Evolutionary conservation across 768 basidiomycete genomes (phyloP), one percentile per base, ranked within the genome.

Genomic region (Mycena haematopus): DNA sequence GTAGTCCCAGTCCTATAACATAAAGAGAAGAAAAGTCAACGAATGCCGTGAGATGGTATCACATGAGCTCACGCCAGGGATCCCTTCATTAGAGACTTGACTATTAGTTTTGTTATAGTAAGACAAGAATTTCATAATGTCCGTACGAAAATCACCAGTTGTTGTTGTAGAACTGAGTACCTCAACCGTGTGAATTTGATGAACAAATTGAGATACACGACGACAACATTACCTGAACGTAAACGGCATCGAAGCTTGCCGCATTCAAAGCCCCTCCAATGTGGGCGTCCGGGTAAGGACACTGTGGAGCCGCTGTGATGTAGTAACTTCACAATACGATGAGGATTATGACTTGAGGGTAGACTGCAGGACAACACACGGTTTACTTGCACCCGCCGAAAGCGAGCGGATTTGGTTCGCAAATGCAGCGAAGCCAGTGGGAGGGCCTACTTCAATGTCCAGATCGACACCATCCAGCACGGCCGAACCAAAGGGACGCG

Each of bases 391-490:
- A 24, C 79, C 78, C 49, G 76, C 76, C 14, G 82, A 76, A 31
- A 84, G 78, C 13, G 82, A 74, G 36, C 85, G 78, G 27, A 89
- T 74, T 57, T 80, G 76, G 55, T 76, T 82, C 38, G 86, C 82
- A 65, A 87, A 85, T 0, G 83, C 79, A 22, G 77, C 78, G 65
- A 84, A 87, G 56, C 80, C 76, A 4, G 81, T 77, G 14, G 77
- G 71, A 6, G 76, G 75, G 8, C 89, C 89, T 27, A 82, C 80
- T 72, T 91, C 90, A 58, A 91, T 88, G 69, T 91, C 90, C 52
- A 91, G 71, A 73, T 91, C 90, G 61, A 90, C 73, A 22, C 90
- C 90, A 67, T 92, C 90, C 36, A 91, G 77, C 19, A 89, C 81
- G 6, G 87, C 88, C 54, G 74, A 68, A 25, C 90, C 90, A 62